Base-by-base conservation (phyloP, 1,139 yeast species). In the Hanseniaspora gamundiae region DNA sequence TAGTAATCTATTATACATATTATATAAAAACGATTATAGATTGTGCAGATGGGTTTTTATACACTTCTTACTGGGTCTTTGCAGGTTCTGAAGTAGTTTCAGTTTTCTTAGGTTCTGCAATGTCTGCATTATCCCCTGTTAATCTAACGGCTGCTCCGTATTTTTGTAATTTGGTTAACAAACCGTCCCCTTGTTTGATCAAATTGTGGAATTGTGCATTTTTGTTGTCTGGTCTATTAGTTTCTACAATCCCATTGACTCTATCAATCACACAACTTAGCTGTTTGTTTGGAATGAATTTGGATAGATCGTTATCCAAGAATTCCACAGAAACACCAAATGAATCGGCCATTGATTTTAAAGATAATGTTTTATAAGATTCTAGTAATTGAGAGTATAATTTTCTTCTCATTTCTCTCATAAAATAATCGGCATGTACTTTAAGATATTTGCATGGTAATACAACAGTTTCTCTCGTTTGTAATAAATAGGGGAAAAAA, bases 81-180 rank as follows among this genome's bases (percentile, higher is more conserved):
- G 36, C 10, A 17, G 36, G 16, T 33, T 14, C 36, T 3, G 20
- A 13, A 17, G 36, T 10, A 17, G 13, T n/a, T n/a, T 16, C 19
- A 30, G 35, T n/a, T 9, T 4, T 28, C 30, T 28, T 19, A 19
- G 36, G n/a, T 14, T 19, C 36, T 5, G 11, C 36, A 17, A 33
- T 9, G 13, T 13, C 21, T 7, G 36, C 22, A 11, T 17, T 33
- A 22, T 87, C 95, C 30, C 97, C 96, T 59, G 94, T 81, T 57
- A 91, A 74, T 62, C 93, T 83, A 44, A 91, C 97, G 14, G 97
- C 96, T 35, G 97, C 95, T 42, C 95, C 95, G 58, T 91, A 91
- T 65, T 88, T 91, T 61, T 93, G 98, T 58, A 93, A 73, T 64
- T 91, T 91, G 27, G 98, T 91, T 64, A 93, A 76, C 55, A 93